Evolutionary conservation across 345 rosid genomes (phyloP), one percentile per base, ranked within the genome.

Genomic region (Euphorbia pulcherrima): DNA sequence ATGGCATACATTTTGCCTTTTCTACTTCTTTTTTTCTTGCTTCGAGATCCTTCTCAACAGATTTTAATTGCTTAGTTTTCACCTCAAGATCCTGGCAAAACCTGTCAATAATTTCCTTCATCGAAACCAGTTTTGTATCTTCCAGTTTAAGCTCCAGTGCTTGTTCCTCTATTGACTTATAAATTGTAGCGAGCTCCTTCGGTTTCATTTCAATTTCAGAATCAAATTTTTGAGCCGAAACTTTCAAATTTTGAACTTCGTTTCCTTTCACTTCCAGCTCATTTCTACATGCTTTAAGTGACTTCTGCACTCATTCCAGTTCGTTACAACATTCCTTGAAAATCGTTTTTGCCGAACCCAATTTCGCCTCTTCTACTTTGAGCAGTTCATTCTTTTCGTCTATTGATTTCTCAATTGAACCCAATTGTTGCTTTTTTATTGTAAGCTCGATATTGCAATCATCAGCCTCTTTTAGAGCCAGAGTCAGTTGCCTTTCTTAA

Each of bases 151-250:
- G n/a, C n/a, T n/a, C n/a, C n/a, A n/a, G n/a, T n/a, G n/a, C n/a
- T n/a, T n/a, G n/a, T n/a, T n/a, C n/a, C n/a, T n/a, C n/a, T 26
- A 7, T 44, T 10, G 62, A 41, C 47, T 44, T 3, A 12, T 14
- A 5, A 2, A 3, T 23, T 52, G 7, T 8, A 2, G 50, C 16
- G 50, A 52, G 12, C 57, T 52, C 26, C 57, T 52, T 52, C 72
- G 73, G 77, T 74, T 60, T 73, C 52, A 37, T 24, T 44, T 29
- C 58, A 51, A 76, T 60, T 39, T 62, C 65, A 9, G 1, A 1
- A n/a, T 33, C 23, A n/a, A 57, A 71, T 16, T 37, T 60, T 24
- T 11, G 21, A 14, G 68, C n/a, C 13, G n/a, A 41, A 13, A 13
- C 46, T 60, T 0, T 21, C 24, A 33, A 28, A 44, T 65, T 65